phyloP scores from a whole-genome alignment of 164 flowering plant genomes.

The Magnolia sinica region DNA sequence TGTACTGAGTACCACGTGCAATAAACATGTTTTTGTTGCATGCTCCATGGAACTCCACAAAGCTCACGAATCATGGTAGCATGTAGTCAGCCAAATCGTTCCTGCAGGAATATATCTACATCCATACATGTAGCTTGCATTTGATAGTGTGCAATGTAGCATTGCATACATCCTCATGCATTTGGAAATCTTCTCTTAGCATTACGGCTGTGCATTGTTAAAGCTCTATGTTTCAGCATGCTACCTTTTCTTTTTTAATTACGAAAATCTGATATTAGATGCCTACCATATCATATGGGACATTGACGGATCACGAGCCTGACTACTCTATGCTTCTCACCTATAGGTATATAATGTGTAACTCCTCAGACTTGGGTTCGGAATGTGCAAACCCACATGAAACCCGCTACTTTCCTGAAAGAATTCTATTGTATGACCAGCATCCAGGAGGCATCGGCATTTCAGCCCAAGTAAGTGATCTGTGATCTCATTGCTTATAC shows the following conservation, averaged over 20 bases:
- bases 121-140: not conserved
- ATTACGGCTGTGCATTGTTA: not conserved
- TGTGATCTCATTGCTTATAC: not conserved
- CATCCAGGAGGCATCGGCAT: constrained; percentile 93
- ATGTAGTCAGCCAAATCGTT: not conserved
- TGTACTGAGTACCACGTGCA: not conserved
- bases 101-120: not conserved
- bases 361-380: constrained; percentile 74
- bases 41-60: not conserved
- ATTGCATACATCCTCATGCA: not conserved
- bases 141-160: not conserved
- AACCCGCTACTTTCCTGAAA: constrained; percentile 64
- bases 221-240: not conserved
- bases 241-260: not conserved
- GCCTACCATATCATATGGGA: not conserved
- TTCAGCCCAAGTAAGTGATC: constrained; percentile 57
- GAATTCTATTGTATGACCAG: constrained; percentile 84
- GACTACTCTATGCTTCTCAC: constrained; percentile 10
- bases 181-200: not conserved
- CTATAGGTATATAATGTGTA: constrained; percentile 69
- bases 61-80: not conserved
- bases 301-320: not conserved
- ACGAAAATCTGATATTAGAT: not conserved
- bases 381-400: constrained; percentile 93
- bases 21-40: not conserved